Percentiles rank a stretch among this genome's conserved stretches.
phyloP scores from a whole-genome alignment of 805 yeast species.

The Spathaspora sp. region DNA sequence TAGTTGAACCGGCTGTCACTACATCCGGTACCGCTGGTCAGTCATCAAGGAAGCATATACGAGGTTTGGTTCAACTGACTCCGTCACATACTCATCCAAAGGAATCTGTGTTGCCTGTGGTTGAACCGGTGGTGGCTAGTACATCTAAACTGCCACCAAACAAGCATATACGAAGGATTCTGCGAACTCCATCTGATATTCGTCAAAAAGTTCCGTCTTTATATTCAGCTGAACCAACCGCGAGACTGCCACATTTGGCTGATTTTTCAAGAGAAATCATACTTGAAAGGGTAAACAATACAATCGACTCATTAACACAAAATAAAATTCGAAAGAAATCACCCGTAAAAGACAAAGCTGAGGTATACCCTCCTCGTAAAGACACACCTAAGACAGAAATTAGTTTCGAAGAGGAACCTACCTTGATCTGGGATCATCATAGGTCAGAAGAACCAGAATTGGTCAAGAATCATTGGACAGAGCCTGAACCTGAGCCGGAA shows the following conservation, averaged over 20 bases:
- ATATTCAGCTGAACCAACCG: not conserved
- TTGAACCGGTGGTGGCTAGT: too few relatives aligned
- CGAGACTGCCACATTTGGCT: not conserved
- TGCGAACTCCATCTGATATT: not conserved
- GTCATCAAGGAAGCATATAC: too few relatives aligned
- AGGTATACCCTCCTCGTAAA: not conserved
- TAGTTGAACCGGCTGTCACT: too few relatives aligned
- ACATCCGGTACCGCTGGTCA: too few relatives aligned
- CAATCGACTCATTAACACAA: not conserved
- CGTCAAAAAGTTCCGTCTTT: not conserved
- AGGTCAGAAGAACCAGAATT: not conserved
- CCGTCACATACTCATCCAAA: too few relatives aligned
- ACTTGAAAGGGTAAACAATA: constrained; percentile 1
- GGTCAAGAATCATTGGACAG: not conserved
- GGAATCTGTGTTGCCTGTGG: too few relatives aligned
- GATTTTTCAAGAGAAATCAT: constrained; percentile 2
- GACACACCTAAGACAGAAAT: not conserved
- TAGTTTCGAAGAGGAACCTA: not conserved
- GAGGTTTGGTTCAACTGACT: too few relatives aligned
- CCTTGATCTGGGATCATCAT: not conserved
- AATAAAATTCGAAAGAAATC: not conserved
- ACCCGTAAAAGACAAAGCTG: not conserved
- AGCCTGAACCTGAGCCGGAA: not conserved
- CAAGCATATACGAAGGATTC: not conserved
- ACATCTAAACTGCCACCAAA: not conserved